phyloP scores from a whole-genome alignment of 306 rosid genomes.

The Casuarina glauca region DNA sequence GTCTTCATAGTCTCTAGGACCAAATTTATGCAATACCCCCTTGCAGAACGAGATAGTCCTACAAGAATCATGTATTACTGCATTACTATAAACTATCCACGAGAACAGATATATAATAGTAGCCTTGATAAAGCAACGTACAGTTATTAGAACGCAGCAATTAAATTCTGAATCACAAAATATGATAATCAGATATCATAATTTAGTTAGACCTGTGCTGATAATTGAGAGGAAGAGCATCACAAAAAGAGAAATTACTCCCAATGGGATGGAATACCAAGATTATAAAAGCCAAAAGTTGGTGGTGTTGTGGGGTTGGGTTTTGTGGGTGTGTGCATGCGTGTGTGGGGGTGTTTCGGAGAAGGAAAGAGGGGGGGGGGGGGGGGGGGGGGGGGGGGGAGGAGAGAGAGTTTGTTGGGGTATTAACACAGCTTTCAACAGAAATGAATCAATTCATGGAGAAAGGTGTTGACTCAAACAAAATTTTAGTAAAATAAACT shows the following conservation, averaged over 20 bases:
- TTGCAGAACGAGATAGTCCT: slow-evolving; percentile 92
- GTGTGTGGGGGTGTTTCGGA: too few species aligned
- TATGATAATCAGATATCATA: not conserved
- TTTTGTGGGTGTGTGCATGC: too few species aligned
- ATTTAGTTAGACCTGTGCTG: not conserved
- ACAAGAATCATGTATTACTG: slow-evolving; percentile 18
- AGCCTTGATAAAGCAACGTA: not conserved
- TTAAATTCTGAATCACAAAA: not conserved
- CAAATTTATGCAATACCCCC: slow-evolving; percentile 83
- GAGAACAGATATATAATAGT: slow-evolving; percentile 14
- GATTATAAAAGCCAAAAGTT: not conserved
- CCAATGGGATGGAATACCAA: not conserved
- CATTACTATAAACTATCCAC: slow-evolving; percentile 15
- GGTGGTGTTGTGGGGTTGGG: too few species aligned
- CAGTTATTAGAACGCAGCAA: not conserved
- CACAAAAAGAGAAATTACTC: not conserved
- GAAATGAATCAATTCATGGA: not conserved
- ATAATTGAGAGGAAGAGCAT: not conserved
- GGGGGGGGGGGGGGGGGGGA: too few species aligned
- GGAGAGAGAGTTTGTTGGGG: not conserved
- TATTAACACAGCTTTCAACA: not conserved
- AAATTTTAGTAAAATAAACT: not conserved
- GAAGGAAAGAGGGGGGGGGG: not conserved
- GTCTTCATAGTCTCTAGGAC: slow-evolving; percentile 95
- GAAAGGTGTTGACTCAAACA: not conserved